Conservation (phyloP, 1,284 basidiomycete genomes). For the Apiotrichum mycotoxinovorans region DNA sequence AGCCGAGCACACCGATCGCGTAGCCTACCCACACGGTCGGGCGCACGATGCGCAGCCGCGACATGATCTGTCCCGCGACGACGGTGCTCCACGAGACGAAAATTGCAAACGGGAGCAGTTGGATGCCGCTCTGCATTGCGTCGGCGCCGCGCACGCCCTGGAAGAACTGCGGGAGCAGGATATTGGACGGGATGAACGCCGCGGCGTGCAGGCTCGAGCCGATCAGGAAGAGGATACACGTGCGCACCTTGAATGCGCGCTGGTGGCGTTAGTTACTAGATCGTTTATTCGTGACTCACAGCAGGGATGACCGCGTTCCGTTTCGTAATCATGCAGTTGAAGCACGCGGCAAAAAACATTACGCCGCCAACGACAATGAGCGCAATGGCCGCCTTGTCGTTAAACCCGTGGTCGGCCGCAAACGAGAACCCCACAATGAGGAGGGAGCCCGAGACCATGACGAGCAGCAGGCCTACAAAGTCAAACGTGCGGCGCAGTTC, state of each 20-base stretch:
- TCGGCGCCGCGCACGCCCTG: slow-evolving; percentile 36
- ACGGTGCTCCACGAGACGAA: slow-evolving; percentile 21
- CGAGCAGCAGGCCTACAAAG: slow-evolving; percentile 52
- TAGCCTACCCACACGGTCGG: slow-evolving; percentile 44
- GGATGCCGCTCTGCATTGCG: slow-evolving; percentile 25
- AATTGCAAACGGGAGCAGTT: slow-evolving; percentile 32
- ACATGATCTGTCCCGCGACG: slow-evolving; percentile 37
- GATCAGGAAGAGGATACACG: slow-evolving; percentile 41
- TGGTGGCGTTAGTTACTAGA: background rate
- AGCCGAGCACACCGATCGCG: slow-evolving; percentile 29
- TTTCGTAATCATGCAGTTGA: slow-evolving; percentile 68
- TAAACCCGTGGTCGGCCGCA: slow-evolving; percentile 47
- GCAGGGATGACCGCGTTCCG: slow-evolving; percentile 68
- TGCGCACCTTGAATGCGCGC: slow-evolving; percentile 40
- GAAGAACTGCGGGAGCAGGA: slow-evolving; percentile 44
- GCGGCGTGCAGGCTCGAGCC: slow-evolving; percentile 33
- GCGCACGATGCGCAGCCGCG: slow-evolving; percentile 33
- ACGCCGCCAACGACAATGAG: slow-evolving; percentile 66
- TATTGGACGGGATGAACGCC: slow-evolving; percentile 34
- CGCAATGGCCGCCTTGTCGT: slow-evolving; percentile 61
- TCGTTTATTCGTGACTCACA: slow-evolving; percentile 14
- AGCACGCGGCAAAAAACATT: slow-evolving; percentile 57
- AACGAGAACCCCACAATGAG: slow-evolving; percentile 70
- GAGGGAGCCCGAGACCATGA: slow-evolving; percentile 69
- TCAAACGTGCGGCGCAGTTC: slow-evolving; percentile 43